Evolutionary conservation across 2,329 filamentous ascomycete genomes (phyloP).

Genomic region (Diaporthe sp.): DNA sequence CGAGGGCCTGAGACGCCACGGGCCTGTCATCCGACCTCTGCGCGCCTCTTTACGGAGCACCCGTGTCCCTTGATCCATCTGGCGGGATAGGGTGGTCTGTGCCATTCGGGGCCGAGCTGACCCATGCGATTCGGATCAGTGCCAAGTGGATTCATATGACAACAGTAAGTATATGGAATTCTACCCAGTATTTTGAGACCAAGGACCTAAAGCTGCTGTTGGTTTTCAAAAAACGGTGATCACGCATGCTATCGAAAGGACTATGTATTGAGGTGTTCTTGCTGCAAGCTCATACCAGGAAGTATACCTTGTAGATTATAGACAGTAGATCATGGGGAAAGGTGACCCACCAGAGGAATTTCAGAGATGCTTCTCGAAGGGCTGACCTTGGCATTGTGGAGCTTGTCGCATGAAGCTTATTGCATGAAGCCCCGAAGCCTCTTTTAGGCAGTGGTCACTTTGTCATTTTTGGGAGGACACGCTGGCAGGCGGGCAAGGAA

Average conservation of each 20-base stretch:
- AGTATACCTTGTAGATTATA: not conserved
- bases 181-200: not conserved
- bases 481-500: slow-evolving; percentile 37
- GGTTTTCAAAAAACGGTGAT: not conserved
- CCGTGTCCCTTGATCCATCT: not conserved
- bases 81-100: slow-evolving; percentile 21
- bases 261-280: not conserved
- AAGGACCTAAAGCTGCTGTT: not conserved
- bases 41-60: not conserved
- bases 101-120: slow-evolving; percentile 24
- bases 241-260: not conserved
- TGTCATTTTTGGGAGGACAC: slow-evolving; percentile 34
- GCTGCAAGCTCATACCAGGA: too few relatives aligned
- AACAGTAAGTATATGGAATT: not conserved
- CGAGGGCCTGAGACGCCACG: not conserved
- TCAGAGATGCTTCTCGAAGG: slow-evolving; percentile 40
- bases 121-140: slow-evolving; percentile 6
- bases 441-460: slow-evolving; percentile 4
- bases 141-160: not conserved
- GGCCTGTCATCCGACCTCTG: slow-evolving; percentile 10
- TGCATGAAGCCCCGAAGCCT: slow-evolving; percentile 22
- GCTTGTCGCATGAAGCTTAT: slow-evolving; percentile 21
- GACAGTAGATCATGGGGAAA: not conserved
- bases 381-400: slow-evolving; percentile 7
- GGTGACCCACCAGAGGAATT: slow-evolving; percentile 27